Evolutionary conservation across 164 flowering plant genomes (phyloP).

Genomic region (Nymphaea thermarum): DNA sequence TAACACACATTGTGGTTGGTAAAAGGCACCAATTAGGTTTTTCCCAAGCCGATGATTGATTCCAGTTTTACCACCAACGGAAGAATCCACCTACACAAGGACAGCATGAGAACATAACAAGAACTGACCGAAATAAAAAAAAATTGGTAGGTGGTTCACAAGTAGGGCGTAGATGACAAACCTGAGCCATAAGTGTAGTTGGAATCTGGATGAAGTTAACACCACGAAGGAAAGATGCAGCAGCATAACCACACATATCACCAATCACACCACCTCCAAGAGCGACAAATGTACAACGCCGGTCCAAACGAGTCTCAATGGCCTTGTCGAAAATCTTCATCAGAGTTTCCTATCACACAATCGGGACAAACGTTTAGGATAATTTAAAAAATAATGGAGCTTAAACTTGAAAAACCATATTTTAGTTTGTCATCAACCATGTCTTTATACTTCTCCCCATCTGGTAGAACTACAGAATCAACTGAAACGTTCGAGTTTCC

Average conservation of each 20-base stretch:
- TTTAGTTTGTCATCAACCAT: conserved; percentile 36
- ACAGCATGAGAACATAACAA: not conserved
- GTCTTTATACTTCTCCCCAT: conserved; percentile 91
- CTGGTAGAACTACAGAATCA: conserved; percentile 83
- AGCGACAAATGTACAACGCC: conserved; percentile 89
- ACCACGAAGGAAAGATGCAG: conserved; percentile 91
- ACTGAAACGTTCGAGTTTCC: conserved; percentile 76
- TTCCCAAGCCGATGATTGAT: conserved; percentile 90
- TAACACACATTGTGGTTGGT: conserved; percentile 97
- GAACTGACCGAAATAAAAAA: not conserved
- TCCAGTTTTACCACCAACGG: conserved; percentile 99
- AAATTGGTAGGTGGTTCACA: not conserved
- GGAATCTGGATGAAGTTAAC: conserved; percentile 98
- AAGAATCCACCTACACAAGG: conserved; percentile 77
- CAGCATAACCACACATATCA: conserved; percentile 99
- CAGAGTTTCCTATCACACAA: conserved; percentile 51
- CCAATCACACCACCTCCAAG: conserved; percentile 99
- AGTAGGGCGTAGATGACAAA: conserved; percentile 8
- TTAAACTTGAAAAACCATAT: conserved; percentile 5
- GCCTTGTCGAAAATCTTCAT: conserved; percentile 98
- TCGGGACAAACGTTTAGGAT: not conserved
- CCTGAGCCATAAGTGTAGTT: conserved; percentile 99
- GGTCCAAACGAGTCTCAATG: conserved; percentile 76
- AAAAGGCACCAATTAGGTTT: conserved; percentile 95
- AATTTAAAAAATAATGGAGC: not conserved